Conservation (phyloP, 495 filamentous ascomycete species). For the Pyronema domesticum region DNA sequence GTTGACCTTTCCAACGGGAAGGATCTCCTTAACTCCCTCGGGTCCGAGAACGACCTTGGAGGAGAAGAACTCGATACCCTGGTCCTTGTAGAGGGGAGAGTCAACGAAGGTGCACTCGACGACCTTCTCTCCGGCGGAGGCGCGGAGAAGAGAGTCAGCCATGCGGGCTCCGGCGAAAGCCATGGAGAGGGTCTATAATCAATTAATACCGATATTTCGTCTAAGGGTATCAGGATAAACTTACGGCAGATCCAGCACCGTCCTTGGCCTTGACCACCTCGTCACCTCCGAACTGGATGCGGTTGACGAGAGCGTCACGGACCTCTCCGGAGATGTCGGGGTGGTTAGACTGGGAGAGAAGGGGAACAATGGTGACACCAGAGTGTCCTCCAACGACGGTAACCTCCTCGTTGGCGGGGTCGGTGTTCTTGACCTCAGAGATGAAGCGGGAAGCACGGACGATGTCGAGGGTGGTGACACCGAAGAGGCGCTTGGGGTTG, state of each 20-base stretch:
- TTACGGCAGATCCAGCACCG: constrained; percentile 72
- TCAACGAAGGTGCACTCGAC: constrained; percentile 95
- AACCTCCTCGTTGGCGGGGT: constrained; percentile 83
- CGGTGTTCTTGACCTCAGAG: constrained; percentile 71
- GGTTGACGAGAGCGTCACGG: constrained; percentile 64
- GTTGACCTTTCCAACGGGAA: constrained; percentile 62
- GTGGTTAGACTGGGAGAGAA: constrained; percentile 86
- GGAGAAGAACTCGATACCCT: constrained; percentile 90
- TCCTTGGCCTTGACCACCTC: constrained; percentile 99
- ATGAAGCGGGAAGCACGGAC: constrained; percentile 97
- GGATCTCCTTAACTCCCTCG: constrained; percentile 86
- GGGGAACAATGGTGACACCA: constrained; percentile 91
- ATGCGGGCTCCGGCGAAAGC: constrained; percentile 96
- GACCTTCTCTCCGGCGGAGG: constrained; percentile 83
- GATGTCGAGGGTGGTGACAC: constrained; percentile 97
- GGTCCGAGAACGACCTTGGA: constrained; percentile 86
- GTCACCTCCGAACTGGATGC: constrained; percentile 98
- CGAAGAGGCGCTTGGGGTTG: constrained; percentile 96
- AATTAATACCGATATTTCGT: neutral
- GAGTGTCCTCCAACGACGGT: constrained; percentile 94
- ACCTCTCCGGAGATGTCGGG: constrained; percentile 56
- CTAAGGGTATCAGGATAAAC: neutral
- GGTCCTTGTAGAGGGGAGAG: constrained; percentile 90
- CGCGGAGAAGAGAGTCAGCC: constrained; percentile 84
- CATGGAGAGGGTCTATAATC: constrained; percentile 70